Conservation (phyloP, 306 rosid species). For the Cucurbita maxima region DNA sequence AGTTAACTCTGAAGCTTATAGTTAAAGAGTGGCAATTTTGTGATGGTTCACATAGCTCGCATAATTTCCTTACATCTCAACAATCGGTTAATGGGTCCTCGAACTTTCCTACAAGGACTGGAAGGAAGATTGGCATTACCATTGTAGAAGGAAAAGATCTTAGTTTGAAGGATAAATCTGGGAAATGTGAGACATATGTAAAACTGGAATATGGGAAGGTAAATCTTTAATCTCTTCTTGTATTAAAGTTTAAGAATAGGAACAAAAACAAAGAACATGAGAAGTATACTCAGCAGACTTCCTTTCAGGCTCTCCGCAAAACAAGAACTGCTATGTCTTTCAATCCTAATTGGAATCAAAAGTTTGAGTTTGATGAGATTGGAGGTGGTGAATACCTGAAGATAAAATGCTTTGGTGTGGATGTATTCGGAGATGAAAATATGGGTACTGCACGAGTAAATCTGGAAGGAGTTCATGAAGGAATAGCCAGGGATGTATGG, state of each 20-base stretch:
- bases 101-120: constrained; percentile 48
- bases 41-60: constrained; percentile 67
- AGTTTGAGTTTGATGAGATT: constrained; percentile 73
- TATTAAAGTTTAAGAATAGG: background rate
- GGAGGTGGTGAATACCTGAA: constrained; percentile 69
- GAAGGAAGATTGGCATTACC: constrained; percentile 64
- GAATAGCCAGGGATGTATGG: constrained; percentile 68
- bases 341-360: constrained; percentile 65
- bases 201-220: constrained; percentile 93
- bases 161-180: constrained; percentile 47
- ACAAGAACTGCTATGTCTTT: constrained; percentile 38
- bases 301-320: constrained; percentile 43
- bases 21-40: constrained; percentile 90
- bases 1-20: constrained; percentile 69
- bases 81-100: constrained; percentile 52
- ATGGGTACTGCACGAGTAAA: constrained; percentile 85
- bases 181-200: constrained; percentile 54
- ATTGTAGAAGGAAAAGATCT: constrained; percentile 75
- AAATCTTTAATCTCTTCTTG: background rate
- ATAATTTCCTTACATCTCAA: constrained; percentile 26
- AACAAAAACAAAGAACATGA: background rate
- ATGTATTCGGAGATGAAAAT: constrained; percentile 61
- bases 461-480: constrained; percentile 78
- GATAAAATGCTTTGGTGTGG: constrained; percentile 57
- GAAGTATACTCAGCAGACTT: constrained; percentile 2